Evolutionary conservation across 2,329 filamentous ascomycete genomes (phyloP).

Genomic region (Ceratocystis alfenasii): DNA sequence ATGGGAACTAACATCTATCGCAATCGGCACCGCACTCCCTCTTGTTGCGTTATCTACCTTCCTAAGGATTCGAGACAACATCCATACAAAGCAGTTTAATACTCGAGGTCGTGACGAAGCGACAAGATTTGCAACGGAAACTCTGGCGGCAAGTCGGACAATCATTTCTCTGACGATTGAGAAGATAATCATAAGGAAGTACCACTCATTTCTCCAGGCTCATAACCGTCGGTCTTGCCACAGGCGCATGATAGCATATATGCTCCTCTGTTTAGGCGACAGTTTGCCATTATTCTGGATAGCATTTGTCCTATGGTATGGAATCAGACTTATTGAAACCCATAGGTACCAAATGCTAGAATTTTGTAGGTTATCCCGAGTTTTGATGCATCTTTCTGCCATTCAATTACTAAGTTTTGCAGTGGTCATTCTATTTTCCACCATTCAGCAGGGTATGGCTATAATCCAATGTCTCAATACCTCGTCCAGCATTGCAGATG

Average conservation of each 20-base stretch:
- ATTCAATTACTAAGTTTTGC: neutral
- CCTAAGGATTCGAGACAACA: constrained; percentile 34
- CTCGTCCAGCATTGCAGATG: constrained; percentile 51
- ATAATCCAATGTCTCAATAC: constrained; percentile 54
- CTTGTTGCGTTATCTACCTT: constrained; percentile 34
- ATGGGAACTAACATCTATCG: constrained; percentile 32
- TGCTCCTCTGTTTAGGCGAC: constrained; percentile 22
- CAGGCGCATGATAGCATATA: constrained; percentile 10
- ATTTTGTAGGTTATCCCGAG: constrained; percentile 19
- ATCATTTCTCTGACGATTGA: constrained; percentile 27
- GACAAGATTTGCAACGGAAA: constrained; percentile 18
- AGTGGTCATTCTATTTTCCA: constrained; percentile 23
- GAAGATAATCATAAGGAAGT: constrained; percentile 25
- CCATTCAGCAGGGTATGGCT: constrained; percentile 22
- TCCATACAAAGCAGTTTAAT: constrained; percentile 17
- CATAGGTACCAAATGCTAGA: constrained; percentile 21
- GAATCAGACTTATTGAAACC: constrained; percentile 17
- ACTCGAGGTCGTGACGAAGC: constrained; percentile 15
- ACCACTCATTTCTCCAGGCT: constrained; percentile 14
- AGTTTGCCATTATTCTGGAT: constrained; percentile 22
- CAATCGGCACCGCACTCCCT: constrained; percentile 31
- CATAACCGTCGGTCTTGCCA: constrained; percentile 18
- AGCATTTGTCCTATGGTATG: constrained; percentile 23
- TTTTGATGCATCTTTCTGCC: neutral
- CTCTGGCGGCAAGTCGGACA: constrained; percentile 19